These are phyloP conservation scores for Globisporangium megalacanthum DNA, from an alignment of 352 stramenopile genomes.

Conservation along the genomic window DNA sequence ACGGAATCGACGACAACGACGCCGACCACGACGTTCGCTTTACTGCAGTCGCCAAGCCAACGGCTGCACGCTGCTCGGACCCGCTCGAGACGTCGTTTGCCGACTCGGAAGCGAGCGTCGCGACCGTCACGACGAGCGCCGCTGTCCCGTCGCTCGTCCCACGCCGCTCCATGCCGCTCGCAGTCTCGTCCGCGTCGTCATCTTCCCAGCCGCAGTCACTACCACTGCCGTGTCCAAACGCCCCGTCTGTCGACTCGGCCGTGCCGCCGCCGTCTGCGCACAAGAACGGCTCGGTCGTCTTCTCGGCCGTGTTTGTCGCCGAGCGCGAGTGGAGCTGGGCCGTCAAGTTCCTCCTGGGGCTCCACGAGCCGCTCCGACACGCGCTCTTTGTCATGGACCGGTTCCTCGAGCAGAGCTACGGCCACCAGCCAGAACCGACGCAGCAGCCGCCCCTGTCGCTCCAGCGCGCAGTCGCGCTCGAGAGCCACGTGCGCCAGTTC, in stretches of 20 bases:
- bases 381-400: slow-evolving; percentile 80
- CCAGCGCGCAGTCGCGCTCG: slow-evolving; percentile 15
- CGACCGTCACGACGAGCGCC: background rate
- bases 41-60: background rate
- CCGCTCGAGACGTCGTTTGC: slow-evolving; percentile 8
- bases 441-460: slow-evolving; percentile 9
- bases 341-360: slow-evolving; percentile 56
- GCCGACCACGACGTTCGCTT: background rate
- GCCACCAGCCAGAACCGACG: slow-evolving; percentile 5
- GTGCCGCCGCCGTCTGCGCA: slow-evolving; percentile 46
- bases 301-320: slow-evolving; percentile 59
- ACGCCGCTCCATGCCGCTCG: too few species aligned
- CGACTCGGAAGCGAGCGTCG: slow-evolving; percentile 12
- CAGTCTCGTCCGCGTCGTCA: too few species aligned
- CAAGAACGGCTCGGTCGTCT: slow-evolving; percentile 53
- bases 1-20: background rate
- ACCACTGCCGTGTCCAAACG: slow-evolving; percentile 20
- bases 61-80: slow-evolving; percentile 6
- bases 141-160: slow-evolving; percentile 8
- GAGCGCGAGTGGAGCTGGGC: slow-evolving; percentile 60
- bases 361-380: slow-evolving; percentile 77
- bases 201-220: too few species aligned
- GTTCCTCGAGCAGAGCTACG: slow-evolving; percentile 61
- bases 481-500: slow-evolving; percentile 49
- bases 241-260: slow-evolving; percentile 15